Conservation (phyloP, 305 asterid genomes). For the Ilex paraguariensis region DNA sequence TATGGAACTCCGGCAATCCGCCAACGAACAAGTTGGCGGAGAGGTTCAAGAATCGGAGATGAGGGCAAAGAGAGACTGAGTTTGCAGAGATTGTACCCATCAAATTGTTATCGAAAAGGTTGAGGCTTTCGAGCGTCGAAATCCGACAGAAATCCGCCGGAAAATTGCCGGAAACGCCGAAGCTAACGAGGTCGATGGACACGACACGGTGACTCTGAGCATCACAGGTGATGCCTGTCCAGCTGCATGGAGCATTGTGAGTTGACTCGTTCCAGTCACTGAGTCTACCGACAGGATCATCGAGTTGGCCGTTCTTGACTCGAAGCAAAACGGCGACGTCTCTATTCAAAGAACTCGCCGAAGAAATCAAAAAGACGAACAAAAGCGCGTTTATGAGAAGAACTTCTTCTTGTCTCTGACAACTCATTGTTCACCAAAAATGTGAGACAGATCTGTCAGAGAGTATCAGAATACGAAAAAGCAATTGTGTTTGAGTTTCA, state of each 20-base stretch:
- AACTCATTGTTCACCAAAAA: constrained; percentile 19
- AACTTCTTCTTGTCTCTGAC: constrained; percentile 12
- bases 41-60: constrained; percentile 39
- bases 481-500: neutral
- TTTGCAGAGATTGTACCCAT: constrained; percentile 38
- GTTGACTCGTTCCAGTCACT: constrained; percentile 44
- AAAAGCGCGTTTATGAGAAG: constrained; percentile 13
- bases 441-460: neutral
- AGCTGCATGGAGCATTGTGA: constrained; percentile 61
- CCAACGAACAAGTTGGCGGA: constrained; percentile 60
- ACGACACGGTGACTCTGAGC: constrained; percentile 29
- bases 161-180: constrained; percentile 42
- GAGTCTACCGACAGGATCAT: constrained; percentile 42
- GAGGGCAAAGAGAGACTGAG: constrained; percentile 61
- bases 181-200: constrained; percentile 41
- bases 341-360: constrained; percentile 29
- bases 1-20: constrained; percentile 44
- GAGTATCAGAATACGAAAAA: neutral
- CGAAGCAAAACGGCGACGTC: constrained; percentile 58
- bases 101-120: constrained; percentile 43
- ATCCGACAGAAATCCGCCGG: constrained; percentile 87
- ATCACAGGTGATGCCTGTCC: constrained; percentile 73
- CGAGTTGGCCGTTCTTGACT: constrained; percentile 47
- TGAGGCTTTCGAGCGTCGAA: constrained; percentile 45
- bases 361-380: constrained; percentile 14